Base-by-base conservation (phyloP, 106 monocot species). In the Allium sativum region DNA sequence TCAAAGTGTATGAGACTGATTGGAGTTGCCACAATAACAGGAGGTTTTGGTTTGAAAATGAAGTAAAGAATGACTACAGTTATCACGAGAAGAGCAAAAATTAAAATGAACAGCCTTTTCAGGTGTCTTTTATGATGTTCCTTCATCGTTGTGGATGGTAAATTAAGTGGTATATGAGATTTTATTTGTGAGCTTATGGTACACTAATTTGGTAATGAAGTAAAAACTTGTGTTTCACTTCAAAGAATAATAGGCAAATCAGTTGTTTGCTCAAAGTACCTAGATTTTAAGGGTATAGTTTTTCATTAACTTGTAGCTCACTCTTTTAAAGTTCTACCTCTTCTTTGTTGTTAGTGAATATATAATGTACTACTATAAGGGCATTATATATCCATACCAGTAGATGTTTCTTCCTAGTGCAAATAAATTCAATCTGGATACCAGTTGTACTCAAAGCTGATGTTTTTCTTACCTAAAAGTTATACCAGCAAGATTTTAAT, bases 41-140 rank as follows among this genome's bases (percentile, higher is more conserved):
- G 78, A 8, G 42, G 12, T 56, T 66, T 78, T 47, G 71, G 68
- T 56, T 61, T 74, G 71, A 83, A 61, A 22, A 83, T n/a, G n/a
- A 70, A 63, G 70, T 74, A 74, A 73, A 60, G 65, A n/a, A 82
- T 56, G 74, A 74, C 61, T 12, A 74, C 46, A 8, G 74, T 18
- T 14, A 59, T 15, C 9, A 53, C 10, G 22, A 75, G 15, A 57
- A 83, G 53, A 59, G 78, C 7, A 18, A 83, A 6, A 54, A 78
- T 11, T 45, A 53, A 9, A 52, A 69, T 47, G 41, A 51, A 4
- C 18, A 70, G 18, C 4, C 11, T 7, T 11, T 12, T 20, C 21
- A 50, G 45, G 15, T 13, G 45, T 59, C 20, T 42, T 50, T 21
- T 59, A 2, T 67, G 55, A 15, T 18, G 10, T 66, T 45, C 22